These are phyloP conservation scores for Fusarium oligoseptatum DNA, from an alignment of 2,329 filamentous ascomycete species.

Conservation along the genomic window DNA sequence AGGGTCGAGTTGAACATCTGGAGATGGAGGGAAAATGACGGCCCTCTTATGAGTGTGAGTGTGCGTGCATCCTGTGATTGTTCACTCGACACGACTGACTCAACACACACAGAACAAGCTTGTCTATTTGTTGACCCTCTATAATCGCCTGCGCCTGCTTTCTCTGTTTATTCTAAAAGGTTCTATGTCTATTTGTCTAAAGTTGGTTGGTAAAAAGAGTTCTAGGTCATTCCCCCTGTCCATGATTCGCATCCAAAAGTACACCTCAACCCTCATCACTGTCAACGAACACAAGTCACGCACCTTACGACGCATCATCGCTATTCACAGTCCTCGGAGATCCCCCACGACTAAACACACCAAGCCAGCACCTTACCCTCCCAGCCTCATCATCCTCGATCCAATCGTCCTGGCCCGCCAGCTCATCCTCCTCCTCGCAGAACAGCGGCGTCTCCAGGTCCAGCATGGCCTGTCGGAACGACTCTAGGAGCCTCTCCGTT, in stretches of 20 bases:
- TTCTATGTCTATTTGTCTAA: slow-evolving; percentile 23
- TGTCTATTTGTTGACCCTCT: slow-evolving; percentile 16
- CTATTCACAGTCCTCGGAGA: slow-evolving; percentile 30
- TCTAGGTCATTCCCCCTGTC: slow-evolving; percentile 1
- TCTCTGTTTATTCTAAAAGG: slow-evolving; percentile 1
- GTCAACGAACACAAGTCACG: neutral
- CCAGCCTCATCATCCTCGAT: slow-evolving; percentile 63
- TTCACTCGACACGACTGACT: slow-evolving; percentile 28
- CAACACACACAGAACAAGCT: slow-evolving; percentile 8
- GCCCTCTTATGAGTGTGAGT: slow-evolving; percentile 19
- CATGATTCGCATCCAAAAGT: neutral
- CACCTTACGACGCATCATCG: slow-evolving; percentile 15
- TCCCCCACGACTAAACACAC: slow-evolving; percentile 64
- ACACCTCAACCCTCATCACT: neutral
- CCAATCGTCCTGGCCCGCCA: slow-evolving; percentile 82
- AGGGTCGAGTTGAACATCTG: slow-evolving; percentile 4
- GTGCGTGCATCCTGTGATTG: slow-evolving; percentile 21
- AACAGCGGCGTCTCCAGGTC: slow-evolving; percentile 60
- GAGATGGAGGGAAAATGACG: slow-evolving; percentile 7
- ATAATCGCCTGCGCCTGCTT: neutral
- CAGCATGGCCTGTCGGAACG: slow-evolving; percentile 73
- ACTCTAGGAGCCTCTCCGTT: slow-evolving; percentile 70
- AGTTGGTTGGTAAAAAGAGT: neutral
- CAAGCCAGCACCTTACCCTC: slow-evolving; percentile 77
- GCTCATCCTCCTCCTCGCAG: slow-evolving; percentile 71